Evolutionary conservation across 495 filamentous ascomycete genomes (phyloP), one percentile per base, ranked within the genome.

Genomic region (Podospora comata): DNA sequence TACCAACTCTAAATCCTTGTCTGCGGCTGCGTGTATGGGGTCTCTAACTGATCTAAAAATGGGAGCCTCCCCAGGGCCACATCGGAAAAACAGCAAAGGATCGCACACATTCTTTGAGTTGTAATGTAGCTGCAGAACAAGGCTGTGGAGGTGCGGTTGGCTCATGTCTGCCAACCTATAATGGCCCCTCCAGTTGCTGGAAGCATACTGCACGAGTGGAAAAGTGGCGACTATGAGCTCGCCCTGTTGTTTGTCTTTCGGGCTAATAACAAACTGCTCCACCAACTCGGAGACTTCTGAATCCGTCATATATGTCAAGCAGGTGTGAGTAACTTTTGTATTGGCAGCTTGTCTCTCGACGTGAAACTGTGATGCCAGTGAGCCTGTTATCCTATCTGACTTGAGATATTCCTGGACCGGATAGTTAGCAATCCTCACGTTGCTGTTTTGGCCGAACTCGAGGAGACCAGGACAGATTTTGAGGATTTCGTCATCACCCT

Each of bases 371-470:
- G 65, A 23, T 23, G 23, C 23, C 23, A 23, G 23, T 23, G 23
- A 23, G 23, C 1, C 23, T 23, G 23, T 23, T 23, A 23, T 23
- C 23, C 23, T 23, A 48, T 67, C 65, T 4, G 59, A 62, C 18
- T 62, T 44, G 0, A 67, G 59, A 16, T 56, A 67, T 15, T 67
- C 65, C 65, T 62, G 65, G 9, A 63, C 58, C 19, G 65, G 63
- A 59, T 54, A 67, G 18, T 67, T 60, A 3, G 65, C 60, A 27
- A 67, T 67, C 34, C 58, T 34, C 4, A 67, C 48, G 18, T 57
- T 67, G 39, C 9, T 48, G 2, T 48, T 11, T 48, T 48, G 0
- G 20, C 57, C 65, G 7, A 62, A 13, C 27, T 63, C 65, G 23
- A 67, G 60, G 28, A 67, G 34, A 0, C 65, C 65, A 5, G 65